Conservation (phyloP, 176 grass and related monocot genomes). For the Poa pratensis region DNA sequence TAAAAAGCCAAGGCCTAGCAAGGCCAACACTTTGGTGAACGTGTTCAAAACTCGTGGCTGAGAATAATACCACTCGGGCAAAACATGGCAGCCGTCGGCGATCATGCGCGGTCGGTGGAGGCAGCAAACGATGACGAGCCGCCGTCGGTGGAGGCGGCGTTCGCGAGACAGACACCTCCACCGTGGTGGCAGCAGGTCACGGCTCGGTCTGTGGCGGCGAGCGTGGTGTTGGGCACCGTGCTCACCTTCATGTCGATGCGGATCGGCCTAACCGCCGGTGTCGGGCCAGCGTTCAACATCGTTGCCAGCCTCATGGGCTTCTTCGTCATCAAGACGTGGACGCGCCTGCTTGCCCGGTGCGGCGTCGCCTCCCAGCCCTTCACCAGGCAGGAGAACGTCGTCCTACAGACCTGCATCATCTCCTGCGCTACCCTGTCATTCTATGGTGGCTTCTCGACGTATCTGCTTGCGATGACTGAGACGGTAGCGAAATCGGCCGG, state of each 20-base stretch:
- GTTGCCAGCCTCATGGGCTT: constrained; percentile 55
- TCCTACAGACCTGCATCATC: constrained; percentile 54
- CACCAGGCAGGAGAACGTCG: constrained; percentile 53
- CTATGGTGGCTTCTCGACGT: constrained; percentile 58
- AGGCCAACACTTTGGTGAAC: neutral
- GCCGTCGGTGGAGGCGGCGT: constrained; percentile 49
- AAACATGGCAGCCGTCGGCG: neutral
- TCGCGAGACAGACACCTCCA: constrained; percentile 16
- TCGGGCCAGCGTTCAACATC: constrained; percentile 60
- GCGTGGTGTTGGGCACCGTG: constrained; percentile 40
- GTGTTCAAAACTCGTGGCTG: constrained; percentile 12
- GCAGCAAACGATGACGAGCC: constrained; percentile 8
- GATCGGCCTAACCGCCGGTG: constrained; percentile 42
- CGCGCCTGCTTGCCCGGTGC: constrained; percentile 29
- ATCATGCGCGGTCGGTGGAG: neutral
- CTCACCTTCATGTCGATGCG: constrained; percentile 62
- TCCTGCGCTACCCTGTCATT: constrained; percentile 41
- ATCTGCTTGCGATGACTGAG: constrained; percentile 46
- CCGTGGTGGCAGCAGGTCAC: constrained; percentile 61
- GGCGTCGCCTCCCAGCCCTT: constrained; percentile 42
- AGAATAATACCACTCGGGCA: neutral
- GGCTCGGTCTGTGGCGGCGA: constrained; percentile 31
- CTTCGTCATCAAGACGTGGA: constrained; percentile 47
- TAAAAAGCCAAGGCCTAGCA: constrained; percentile 6
- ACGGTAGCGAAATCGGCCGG: constrained; percentile 33